Evolutionary conservation across 306 rosid species (phyloP).

Genomic region (Gillenia trifoliata): DNA sequence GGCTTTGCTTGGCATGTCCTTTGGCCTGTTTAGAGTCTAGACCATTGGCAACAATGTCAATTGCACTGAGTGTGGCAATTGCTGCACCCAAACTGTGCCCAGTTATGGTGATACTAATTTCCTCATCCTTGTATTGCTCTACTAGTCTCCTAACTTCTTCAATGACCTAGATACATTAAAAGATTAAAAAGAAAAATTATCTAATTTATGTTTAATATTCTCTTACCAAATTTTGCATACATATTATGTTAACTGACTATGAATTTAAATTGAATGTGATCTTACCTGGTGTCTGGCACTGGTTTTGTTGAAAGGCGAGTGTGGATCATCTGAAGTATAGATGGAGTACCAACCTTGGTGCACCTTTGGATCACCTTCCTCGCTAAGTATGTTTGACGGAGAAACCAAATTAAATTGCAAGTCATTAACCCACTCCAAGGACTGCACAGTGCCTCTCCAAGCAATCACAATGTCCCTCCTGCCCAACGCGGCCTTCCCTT

Average conservation of each 20-base stretch:
- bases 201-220: background rate
- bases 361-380: slow-evolving; percentile 34
- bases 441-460: slow-evolving; percentile 78
- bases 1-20: slow-evolving; percentile 22
- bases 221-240: background rate
- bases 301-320: slow-evolving; percentile 42
- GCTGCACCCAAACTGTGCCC: slow-evolving; percentile 95
- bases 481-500: slow-evolving; percentile 57
- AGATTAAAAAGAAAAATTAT: background rate
- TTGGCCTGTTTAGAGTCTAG: slow-evolving; percentile 38
- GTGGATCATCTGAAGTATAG: slow-evolving; percentile 47
- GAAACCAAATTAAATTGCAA: slow-evolving; percentile 35
- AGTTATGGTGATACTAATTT: slow-evolving; percentile 69
- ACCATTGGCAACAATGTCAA: slow-evolving; percentile 49
- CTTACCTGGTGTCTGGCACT: slow-evolving; percentile 63
- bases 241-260: background rate
- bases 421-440: slow-evolving; percentile 70
- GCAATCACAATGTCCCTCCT: slow-evolving; percentile 83
- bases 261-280: background rate
- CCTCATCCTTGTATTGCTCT: slow-evolving; percentile 59
- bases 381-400: slow-evolving; percentile 40
- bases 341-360: slow-evolving; percentile 74
- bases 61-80: slow-evolving; percentile 54
- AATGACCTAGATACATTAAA: slow-evolving; percentile 41
- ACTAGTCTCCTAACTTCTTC: slow-evolving; percentile 60